A percentile compares a stretch with the other conserved stretches of the same genome.
These are phyloP conservation scores for Fonsecaea nubica DNA, from an alignment of 2,329 filamentous ascomycete genomes.

Conservation along the genomic window DNA sequence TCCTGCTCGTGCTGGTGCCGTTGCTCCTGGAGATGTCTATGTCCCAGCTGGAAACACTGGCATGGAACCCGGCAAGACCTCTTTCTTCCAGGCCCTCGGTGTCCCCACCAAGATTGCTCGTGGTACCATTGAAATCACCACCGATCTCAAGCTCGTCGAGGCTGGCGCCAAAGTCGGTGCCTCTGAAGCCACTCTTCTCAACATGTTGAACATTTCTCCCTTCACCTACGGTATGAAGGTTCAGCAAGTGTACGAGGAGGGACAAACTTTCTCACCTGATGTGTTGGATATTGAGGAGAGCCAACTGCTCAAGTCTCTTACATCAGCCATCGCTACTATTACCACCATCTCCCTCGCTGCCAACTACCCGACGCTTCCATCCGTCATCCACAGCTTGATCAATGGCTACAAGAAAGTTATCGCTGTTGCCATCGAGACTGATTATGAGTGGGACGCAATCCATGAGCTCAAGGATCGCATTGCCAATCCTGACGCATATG, in stretches of 20 bases:
- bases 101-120: constrained; percentile 99
- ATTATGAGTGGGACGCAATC: constrained; percentile 93
- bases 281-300: constrained; percentile 95
- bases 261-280: constrained; percentile 83
- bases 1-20: constrained; percentile 94
- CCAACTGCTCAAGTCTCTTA: constrained; percentile 86
- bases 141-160: constrained; percentile 97
- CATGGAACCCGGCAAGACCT: constrained; percentile 99
- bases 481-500: constrained; percentile 97
- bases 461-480: constrained; percentile 99
- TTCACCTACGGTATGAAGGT: constrained; percentile 99
- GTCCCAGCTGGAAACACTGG: constrained; percentile 98
- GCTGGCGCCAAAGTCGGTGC: constrained; percentile 92
- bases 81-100: constrained; percentile 99
- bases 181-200: constrained; percentile 97
- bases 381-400: constrained; percentile 93
- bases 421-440: constrained; percentile 86
- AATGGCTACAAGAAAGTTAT: constrained; percentile 98
- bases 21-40: constrained; percentile 92
- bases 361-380: constrained; percentile 95
- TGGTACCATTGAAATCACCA: constrained; percentile 99
- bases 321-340: constrained; percentile 81
- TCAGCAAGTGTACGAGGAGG: constrained; percentile 94
- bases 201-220: constrained; percentile 99
- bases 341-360: constrained; percentile 87